Conservation (phyloP, 2,329 filamentous ascomycete genomes). For the Diaporthe destruens region DNA sequence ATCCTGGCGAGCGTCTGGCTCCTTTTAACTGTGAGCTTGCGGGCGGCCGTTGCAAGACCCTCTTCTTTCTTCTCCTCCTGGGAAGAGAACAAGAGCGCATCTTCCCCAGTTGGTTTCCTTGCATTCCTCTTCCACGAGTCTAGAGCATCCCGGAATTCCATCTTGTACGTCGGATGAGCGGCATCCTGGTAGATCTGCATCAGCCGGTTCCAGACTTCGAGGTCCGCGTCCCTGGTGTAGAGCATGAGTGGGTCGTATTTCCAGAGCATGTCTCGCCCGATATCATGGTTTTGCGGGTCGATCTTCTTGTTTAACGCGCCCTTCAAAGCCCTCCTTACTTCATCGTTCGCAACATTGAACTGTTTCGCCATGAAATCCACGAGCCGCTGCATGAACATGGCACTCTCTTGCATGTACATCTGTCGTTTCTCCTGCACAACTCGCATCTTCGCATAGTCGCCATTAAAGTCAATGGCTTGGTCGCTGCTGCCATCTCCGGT, state of each 20-base stretch:
- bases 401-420: slow-evolving; percentile 83
- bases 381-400: slow-evolving; percentile 81
- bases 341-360: slow-evolving; percentile 81
- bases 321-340: slow-evolving; percentile 75
- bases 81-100: slow-evolving; percentile 90
- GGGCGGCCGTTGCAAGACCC: slow-evolving; percentile 77
- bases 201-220: slow-evolving; percentile 82
- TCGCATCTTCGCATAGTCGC: slow-evolving; percentile 88
- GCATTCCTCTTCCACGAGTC: slow-evolving; percentile 84
- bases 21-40: slow-evolving; percentile 93
- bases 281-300: slow-evolving; percentile 77
- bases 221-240: slow-evolving; percentile 88
- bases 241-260: slow-evolving; percentile 88
- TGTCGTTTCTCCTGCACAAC: slow-evolving; percentile 96
- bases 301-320: slow-evolving; percentile 74
- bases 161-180: slow-evolving; percentile 81
- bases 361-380: slow-evolving; percentile 85
- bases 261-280: slow-evolving; percentile 82
- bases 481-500: slow-evolving; percentile 62
- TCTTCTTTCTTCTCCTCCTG: slow-evolving; percentile 87
- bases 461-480: slow-evolving; percentile 69
- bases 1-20: slow-evolving; percentile 88
- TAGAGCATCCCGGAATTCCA: slow-evolving; percentile 83
- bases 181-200: slow-evolving; percentile 85
- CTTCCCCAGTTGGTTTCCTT: slow-evolving; percentile 80